Evolutionary conservation across 495 filamentous ascomycete genomes (phyloP).

Genomic region (Trichoderma erinaceum): DNA sequence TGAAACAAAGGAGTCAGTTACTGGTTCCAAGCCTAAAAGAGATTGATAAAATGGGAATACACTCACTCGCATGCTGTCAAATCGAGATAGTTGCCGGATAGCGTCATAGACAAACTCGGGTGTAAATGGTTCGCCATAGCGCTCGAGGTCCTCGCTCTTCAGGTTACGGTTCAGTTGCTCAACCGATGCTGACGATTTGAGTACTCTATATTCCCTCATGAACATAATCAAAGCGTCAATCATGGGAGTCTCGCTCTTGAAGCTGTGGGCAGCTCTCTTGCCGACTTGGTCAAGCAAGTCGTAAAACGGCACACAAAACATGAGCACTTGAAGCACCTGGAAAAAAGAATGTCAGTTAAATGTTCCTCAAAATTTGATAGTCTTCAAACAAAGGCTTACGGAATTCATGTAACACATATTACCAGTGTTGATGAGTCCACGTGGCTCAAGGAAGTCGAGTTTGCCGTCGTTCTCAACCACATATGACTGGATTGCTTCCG

Average conservation of each 20-base stretch:
- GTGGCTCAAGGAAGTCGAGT: conserved; percentile 81
- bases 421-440: conserved; percentile 91
- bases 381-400: conserved; percentile 48
- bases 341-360: conserved; percentile 15
- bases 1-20: conserved; percentile 33
- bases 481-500: conserved; percentile 64
- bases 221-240: conserved; percentile 97
- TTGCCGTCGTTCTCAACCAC: conserved; percentile 56
- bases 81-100: conserved; percentile 76
- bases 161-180: conserved; percentile 67
- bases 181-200: conserved; percentile 68
- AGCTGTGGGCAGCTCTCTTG: conserved; percentile 76
- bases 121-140: conserved; percentile 85
- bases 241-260: conserved; percentile 89
- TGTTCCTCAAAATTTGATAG: background rate
- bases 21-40: conserved; percentile 9
- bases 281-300: conserved; percentile 84
- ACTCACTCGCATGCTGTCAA: conserved; percentile 82
- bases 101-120: conserved; percentile 95
- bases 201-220: conserved; percentile 83
- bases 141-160: conserved; percentile 76
- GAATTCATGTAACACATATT: conserved; percentile 99
- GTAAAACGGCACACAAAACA: conserved; percentile 92
- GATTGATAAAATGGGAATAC: background rate
- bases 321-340: conserved; percentile 91